Evolutionary conservation across 2,329 filamentous ascomycete species (phyloP).

Genomic region (Laburnicola sp.): DNA sequence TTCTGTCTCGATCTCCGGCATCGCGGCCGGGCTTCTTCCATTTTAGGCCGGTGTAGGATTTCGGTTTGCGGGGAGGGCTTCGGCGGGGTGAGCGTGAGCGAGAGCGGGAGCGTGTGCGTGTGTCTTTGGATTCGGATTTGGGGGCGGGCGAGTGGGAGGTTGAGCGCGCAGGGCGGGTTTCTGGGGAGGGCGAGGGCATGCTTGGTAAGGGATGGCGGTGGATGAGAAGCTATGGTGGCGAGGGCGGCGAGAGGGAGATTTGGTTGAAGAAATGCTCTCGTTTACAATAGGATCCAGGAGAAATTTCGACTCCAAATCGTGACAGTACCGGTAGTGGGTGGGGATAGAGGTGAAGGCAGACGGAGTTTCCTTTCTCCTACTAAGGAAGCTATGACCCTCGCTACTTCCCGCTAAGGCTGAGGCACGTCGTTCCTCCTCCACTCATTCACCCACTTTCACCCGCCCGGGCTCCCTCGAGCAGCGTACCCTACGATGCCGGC

Average conservation of each 20-base stretch:
- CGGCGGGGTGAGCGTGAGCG: slow-evolving; percentile 31
- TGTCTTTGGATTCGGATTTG: slow-evolving; percentile 6
- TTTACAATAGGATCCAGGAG: neutral
- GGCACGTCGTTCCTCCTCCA: slow-evolving; percentile 19
- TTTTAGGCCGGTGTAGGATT: slow-evolving; percentile 58
- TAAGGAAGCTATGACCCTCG: slow-evolving; percentile 18
- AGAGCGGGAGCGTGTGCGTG: slow-evolving; percentile 32
- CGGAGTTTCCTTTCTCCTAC: slow-evolving; percentile 37
- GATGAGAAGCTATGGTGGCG: neutral
- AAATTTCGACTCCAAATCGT: too few relatives aligned
- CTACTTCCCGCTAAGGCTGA: slow-evolving; percentile 23
- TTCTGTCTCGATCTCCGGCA: slow-evolving; percentile 46
- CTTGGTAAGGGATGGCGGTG: neutral
- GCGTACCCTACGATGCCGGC: slow-evolving; percentile 8
- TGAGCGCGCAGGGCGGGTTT: slow-evolving; percentile 11
- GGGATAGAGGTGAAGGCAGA: neutral
- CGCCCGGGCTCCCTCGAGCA: neutral
- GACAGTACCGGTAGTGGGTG: neutral
- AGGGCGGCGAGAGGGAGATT: neutral
- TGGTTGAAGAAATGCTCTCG: neutral
- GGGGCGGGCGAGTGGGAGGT: slow-evolving; percentile 11
- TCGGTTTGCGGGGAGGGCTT: slow-evolving; percentile 31
- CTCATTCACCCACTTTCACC: neutral
- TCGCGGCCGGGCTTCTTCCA: slow-evolving; percentile 54
- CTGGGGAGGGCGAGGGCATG: slow-evolving; percentile 24